These are phyloP conservation scores for Rhododendron williamsianum DNA, from an alignment of 148 eudicot species.

Conservation along the genomic window DNA sequence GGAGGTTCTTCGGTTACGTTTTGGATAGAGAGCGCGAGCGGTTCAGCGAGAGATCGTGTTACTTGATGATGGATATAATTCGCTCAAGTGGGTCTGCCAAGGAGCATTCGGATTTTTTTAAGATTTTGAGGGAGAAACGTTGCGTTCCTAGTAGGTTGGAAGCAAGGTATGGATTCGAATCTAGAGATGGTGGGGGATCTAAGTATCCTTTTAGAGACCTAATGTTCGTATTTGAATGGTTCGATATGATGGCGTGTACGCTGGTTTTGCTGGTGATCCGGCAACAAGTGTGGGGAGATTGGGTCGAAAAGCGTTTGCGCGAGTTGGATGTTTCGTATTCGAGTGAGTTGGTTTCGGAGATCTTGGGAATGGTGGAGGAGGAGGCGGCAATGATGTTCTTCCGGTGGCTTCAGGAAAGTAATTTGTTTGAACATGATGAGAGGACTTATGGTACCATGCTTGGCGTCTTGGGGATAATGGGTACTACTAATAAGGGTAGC, in stretches of 20 bases:
- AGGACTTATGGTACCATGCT: constrained; percentile 49
- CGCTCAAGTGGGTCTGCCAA: constrained; percentile 46
- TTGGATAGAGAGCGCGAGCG: constrained; percentile 27
- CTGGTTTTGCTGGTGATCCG: constrained; percentile 27
- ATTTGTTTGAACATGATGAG: constrained; percentile 50
- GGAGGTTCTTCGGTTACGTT: constrained; percentile 57
- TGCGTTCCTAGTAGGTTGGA: constrained; percentile 40
- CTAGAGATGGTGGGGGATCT: constrained; percentile 38
- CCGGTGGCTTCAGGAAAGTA: constrained; percentile 68
- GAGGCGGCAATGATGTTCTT: constrained; percentile 34
- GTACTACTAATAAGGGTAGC: not conserved
- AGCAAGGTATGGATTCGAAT: constrained; percentile 18
- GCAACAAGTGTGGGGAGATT: constrained; percentile 55
- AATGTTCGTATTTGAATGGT: constrained; percentile 1
- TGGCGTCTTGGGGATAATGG: constrained; percentile 34
- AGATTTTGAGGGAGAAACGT: constrained; percentile 52
- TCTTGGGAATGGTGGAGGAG: no score
- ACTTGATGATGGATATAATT: constrained; percentile 51
- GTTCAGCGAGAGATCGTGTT: constrained; percentile 53
- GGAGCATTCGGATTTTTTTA: constrained; percentile 67
- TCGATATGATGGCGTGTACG: constrained; percentile 22
- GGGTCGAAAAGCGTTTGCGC: constrained; percentile 46
- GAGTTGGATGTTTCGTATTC: constrained; percentile 35
- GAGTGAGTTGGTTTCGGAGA: constrained; percentile 36
- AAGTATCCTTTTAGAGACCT: no score